Conservation (phyloP, 2,329 filamentous ascomycete genomes). For the Apiospora phragmitis region DNA sequence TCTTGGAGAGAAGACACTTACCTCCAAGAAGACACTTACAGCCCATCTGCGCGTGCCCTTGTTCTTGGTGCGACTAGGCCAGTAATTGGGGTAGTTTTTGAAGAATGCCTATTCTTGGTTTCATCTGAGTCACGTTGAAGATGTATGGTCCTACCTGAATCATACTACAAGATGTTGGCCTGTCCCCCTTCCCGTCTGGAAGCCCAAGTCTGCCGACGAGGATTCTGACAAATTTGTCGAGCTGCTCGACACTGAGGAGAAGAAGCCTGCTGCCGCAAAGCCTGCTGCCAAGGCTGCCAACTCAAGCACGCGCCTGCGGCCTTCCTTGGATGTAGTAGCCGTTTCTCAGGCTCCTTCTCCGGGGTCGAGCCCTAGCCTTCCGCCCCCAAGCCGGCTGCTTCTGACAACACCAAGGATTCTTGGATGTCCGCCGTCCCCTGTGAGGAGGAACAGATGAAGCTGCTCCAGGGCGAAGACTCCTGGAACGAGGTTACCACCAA, state of each 20-base stretch:
- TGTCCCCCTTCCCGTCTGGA: slow-evolving; percentile 24
- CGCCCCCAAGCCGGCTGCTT: too few species aligned
- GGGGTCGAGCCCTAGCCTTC: too few species aligned
- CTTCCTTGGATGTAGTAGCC: slow-evolving; percentile 39
- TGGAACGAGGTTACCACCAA: slow-evolving; percentile 61
- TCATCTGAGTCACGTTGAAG: too few species aligned
- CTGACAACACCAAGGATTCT: too few species aligned
- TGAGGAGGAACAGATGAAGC: slow-evolving; percentile 63
- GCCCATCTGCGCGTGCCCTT: neutral
- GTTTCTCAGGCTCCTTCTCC: too few species aligned
- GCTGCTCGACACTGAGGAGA: slow-evolving; percentile 60
- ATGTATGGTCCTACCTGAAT: too few species aligned
- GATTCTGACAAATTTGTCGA: slow-evolving; percentile 35
- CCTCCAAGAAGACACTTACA: neutral
- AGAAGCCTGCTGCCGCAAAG: slow-evolving; percentile 30
- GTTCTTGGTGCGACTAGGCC: neutral
- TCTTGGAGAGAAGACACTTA: too few species aligned
- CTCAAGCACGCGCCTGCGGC: slow-evolving; percentile 31
- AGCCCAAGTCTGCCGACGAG: slow-evolving; percentile 33
- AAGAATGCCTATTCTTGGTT: too few species aligned
- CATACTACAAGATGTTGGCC: too few species aligned
- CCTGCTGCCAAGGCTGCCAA: slow-evolving; percentile 21
- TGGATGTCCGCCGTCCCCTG: slow-evolving; percentile 54
- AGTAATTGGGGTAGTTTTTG: too few species aligned
- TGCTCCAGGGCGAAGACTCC: slow-evolving; percentile 50